Base-by-base conservation (phyloP, 768 basidiomycete species). In the Pulveroboletus frians region DNA sequence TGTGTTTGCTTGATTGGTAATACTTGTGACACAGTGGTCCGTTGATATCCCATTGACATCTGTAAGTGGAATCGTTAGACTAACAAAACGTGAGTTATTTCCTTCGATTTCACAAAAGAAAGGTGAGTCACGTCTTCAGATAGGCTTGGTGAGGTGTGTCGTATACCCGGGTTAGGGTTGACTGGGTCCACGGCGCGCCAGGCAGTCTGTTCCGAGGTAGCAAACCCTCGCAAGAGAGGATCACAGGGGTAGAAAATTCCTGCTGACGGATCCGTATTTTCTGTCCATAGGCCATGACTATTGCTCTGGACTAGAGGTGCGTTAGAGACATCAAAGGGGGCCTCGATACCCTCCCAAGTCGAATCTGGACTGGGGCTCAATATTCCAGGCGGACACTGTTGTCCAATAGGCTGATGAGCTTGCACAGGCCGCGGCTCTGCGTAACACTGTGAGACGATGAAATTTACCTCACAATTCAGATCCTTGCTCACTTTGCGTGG, bases 11-110 rank as follows among this genome's bases (percentile, higher is more conserved):
- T 3, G 18, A 13, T 9, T 14, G 5, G 35, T 29, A 46, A 14
- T 4, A 1, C 17, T 1, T 13, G 17, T 49, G 44, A 30, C 61
- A 62, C 5, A 39, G 47, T 1, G 10, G 21, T 11, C 50, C 58
- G 20, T 55, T 31, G 5, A n/a, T 38, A 11, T 3, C 0, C 60
- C 60, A 61, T n/a, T 18, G 4, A 30, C 61, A 62, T 4, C 4
- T 11, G 40, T n/a, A 5, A 11, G 4, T 14, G 21, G 13, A 14
- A 14, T 30, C 15, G 39, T 2, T 17, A 15, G 27, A 3, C 60
- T 55, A 15, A 32, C n/a, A 31, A 30, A 17, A 7, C 34, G 3
- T 9, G 1, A 42, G n/a, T 39, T n/a, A 36, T 9, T 9, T 43
- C 10, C 1, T 37, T 3, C 21, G 3, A 17, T 11, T 1, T 7